Evolutionary conservation across 768 basidiomycete species (phyloP).

Genomic region (Rhodotorula babjevae): DNA sequence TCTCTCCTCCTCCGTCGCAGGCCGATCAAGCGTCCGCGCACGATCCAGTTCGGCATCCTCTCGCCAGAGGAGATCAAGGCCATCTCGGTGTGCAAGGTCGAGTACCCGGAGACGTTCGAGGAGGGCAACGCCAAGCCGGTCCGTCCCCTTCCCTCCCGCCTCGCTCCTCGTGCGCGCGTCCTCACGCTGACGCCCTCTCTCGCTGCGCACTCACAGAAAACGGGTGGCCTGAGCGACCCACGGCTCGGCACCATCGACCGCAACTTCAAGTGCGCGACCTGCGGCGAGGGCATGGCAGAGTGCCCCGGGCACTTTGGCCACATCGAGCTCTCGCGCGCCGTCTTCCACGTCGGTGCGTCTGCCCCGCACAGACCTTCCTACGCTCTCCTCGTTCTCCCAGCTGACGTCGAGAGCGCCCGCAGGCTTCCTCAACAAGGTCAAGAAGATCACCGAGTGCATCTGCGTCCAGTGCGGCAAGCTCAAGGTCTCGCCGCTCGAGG

Average conservation of each 20-base stretch:
- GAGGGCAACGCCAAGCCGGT: conserved; percentile 87
- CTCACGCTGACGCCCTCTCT: background rate
- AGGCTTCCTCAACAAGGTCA: conserved; percentile 98
- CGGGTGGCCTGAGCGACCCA: conserved; percentile 93
- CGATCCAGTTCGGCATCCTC: conserved; percentile 97
- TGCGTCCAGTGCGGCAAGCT: conserved; percentile 98
- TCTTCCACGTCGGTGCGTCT: conserved; percentile 88
- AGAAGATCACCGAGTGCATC: conserved; percentile 98
- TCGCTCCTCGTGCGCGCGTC: too few species aligned
- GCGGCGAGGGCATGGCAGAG: conserved; percentile 99
- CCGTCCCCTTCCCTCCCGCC: conserved; percentile 40
- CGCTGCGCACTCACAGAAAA: conserved; percentile 61
- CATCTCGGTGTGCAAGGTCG: conserved; percentile 95
- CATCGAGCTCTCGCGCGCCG: conserved; percentile 92
- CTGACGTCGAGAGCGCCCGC: background rate
- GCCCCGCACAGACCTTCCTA: too few species aligned
- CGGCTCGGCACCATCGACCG: conserved; percentile 96
- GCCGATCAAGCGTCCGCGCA: conserved; percentile 56
- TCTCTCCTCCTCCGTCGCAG: conserved; percentile 10
- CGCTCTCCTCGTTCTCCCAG: too few species aligned
- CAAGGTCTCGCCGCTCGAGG: conserved; percentile 64
- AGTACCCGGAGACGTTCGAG: conserved; percentile 98
- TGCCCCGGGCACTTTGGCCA: conserved; percentile 99
- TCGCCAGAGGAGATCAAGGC: conserved; percentile 99
- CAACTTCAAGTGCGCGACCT: conserved; percentile 98